Evolutionary conservation across 768 basidiomycete species (phyloP).

Genomic region (Collybia mongolica): DNA sequence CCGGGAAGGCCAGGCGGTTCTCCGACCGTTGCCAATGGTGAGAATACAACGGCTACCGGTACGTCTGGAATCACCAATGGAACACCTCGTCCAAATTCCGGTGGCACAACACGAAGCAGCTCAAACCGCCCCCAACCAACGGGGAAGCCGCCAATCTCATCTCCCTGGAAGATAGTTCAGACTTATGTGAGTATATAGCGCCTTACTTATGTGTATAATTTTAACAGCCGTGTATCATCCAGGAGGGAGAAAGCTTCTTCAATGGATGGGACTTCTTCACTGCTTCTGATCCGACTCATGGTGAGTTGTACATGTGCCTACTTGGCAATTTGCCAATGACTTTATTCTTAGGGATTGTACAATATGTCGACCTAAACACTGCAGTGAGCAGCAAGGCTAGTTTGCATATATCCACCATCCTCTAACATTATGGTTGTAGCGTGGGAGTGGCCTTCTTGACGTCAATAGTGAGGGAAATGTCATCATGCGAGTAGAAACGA

Average conservation of each 20-base stretch:
- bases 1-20: conserved; percentile 26
- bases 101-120: too few species aligned
- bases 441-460: conserved; percentile 55
- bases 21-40: conserved; percentile 15
- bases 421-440: conserved; percentile 29
- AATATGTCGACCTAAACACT: conserved; percentile 61
- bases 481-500: conserved; percentile 89
- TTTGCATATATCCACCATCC: too few species aligned
- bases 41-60: conserved; percentile 19
- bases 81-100: too few species aligned
- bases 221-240: conserved; percentile 7
- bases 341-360: conserved; percentile 39
- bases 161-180: conserved; percentile 59
- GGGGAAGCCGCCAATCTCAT: conserved; percentile 28
- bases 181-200: conserved; percentile 45
- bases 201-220: conserved; percentile 3
- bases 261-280: conserved; percentile 78
- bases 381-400: conserved; percentile 40
- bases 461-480: conserved; percentile 75
- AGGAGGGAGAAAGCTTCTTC: conserved; percentile 77
- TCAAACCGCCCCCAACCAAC: conserved; percentile 11
- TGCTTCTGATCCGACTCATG: conserved; percentile 72
- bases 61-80: neutral
- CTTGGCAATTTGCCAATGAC: neutral
- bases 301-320: conserved; percentile 25